Conservation (phyloP, 2,329 filamentous ascomycete genomes). For the Penicillium sp. region DNA sequence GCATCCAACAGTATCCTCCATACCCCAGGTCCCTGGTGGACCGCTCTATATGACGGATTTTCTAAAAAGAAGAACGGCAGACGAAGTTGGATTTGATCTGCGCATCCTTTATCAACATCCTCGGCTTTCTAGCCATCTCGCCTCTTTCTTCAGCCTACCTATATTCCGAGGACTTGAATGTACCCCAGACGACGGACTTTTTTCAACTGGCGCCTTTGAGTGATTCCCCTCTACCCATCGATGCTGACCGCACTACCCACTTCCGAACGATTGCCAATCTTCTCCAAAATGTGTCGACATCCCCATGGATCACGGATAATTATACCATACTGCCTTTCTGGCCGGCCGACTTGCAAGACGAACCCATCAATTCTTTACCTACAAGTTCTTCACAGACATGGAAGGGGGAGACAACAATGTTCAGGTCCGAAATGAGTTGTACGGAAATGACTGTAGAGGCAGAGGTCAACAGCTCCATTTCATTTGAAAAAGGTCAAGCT, state of each 20-base stretch:
- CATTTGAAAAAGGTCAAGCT: not conserved
- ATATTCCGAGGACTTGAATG: constrained; percentile 7
- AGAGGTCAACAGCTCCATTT: not conserved
- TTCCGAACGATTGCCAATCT: constrained; percentile 27
- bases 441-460: constrained; percentile 11
- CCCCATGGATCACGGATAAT: constrained; percentile 27
- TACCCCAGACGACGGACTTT: constrained; percentile 8
- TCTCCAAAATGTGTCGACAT: constrained; percentile 28
- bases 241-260: constrained; percentile 18
- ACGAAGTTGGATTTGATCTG: constrained; percentile 10
- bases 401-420: constrained; percentile 17
- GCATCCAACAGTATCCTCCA: constrained; percentile 19
- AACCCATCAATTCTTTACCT: constrained; percentile 8
- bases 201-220: not conserved
- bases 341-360: constrained; percentile 11
- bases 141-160: constrained; percentile 15
- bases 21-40: constrained; percentile 26
- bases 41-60: constrained; percentile 13
- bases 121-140: constrained; percentile 18
- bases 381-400: constrained; percentile 8
- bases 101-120: constrained; percentile 9
- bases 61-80: constrained; percentile 13
- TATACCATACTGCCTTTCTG: constrained; percentile 27
- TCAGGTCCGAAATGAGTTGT: constrained; percentile 17
- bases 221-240: constrained; percentile 13